Evolutionary conservation across 169 alveolate genomes (phyloP).

Genomic region (Plasmodium coatneyi): DNA sequence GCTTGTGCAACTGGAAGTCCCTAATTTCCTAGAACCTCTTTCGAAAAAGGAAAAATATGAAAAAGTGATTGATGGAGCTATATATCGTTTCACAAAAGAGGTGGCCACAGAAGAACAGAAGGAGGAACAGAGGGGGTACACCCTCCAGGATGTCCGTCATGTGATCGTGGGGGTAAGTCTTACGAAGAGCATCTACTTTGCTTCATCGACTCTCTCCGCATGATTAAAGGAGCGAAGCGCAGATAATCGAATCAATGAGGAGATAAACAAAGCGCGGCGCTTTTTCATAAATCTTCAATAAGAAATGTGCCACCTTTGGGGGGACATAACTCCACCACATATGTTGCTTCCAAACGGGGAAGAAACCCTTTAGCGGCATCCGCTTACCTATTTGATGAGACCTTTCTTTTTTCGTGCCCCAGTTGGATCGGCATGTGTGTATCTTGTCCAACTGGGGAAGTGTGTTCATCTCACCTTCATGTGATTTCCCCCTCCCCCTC

Average conservation of each 20-base stretch:
- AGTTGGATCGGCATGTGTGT: background rate
- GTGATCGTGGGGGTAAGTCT: slow-evolving; percentile 22
- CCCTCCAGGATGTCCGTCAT: slow-evolving; percentile 19
- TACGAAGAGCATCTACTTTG: background rate
- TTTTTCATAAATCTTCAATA: too few species aligned
- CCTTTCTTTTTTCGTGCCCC: background rate
- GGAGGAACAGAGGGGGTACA: slow-evolving; percentile 12
- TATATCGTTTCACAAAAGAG: slow-evolving; percentile 15
- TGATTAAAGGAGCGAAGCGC: too few species aligned
- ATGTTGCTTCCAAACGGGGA: too few species aligned
- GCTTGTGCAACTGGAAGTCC: slow-evolving; percentile 40
- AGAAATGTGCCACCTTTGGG: too few species aligned
- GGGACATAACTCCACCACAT: too few species aligned
- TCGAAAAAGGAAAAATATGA: slow-evolving; percentile 25
- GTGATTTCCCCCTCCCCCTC: background rate
- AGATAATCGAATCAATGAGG: too few species aligned
- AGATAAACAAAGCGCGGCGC: too few species aligned
- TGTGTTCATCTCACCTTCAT: background rate
- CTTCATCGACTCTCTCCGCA: background rate
- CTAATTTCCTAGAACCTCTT: slow-evolving; percentile 7
- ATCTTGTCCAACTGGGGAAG: background rate
- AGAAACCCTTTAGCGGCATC: too few species aligned
- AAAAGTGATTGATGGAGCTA: slow-evolving; percentile 47
- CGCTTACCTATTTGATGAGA: too few species aligned
- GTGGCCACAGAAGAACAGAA: background rate